Evolutionary conservation across 202 grass and related monocot genomes (phyloP), one percentile per base, ranked within the genome.

Genomic region (Digitaria exilis): DNA sequence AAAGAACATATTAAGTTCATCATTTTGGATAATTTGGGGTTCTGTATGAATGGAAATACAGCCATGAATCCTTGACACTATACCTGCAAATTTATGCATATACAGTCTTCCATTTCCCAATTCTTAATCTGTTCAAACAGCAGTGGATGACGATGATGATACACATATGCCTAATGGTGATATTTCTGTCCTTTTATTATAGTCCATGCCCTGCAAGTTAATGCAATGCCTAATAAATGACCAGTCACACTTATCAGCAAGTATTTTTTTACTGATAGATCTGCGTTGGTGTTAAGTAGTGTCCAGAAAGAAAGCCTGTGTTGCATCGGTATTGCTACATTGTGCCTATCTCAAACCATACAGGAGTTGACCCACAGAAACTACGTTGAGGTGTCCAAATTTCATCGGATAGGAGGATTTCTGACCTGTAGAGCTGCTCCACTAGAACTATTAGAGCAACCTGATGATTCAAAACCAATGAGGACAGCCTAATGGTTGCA

Each of bases 151-250:
- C 35, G 48, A 54, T 70, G 12, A 26, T 65, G 34, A 32, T 51
- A 2, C 72, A 41, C 66, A 58, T 70, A 50, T 29, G 52, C 70
- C 65, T 92, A 98, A 67, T 70, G 73, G 79, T 98, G 96, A 89
- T 96, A 98, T 77, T 98, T 98, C 71, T 94, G 91, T 73, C 93
- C 91, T 90, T 94, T 94, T 77, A 98, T 89, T 63, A 96, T 96
- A 51, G 96, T 96, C 93, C 96, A 98, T 73, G 96, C 89, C 93
- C 93, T 96, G 83, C 60, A 89, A 86, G 86, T 80, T 62, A 30
- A 78, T 18, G 25, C 49, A 75, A 26, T 5, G 31, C 2, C 21
- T 41, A 8, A 78, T 18, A 59, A n/a, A 75, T 65, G 37, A 64
- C 5, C 2, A 35, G n/a, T 71, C 52, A 37, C 6, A n/a, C n/a